Base-by-base conservation (phyloP, 805 yeast genomes). In the Henningerozyma blattae region DNA sequence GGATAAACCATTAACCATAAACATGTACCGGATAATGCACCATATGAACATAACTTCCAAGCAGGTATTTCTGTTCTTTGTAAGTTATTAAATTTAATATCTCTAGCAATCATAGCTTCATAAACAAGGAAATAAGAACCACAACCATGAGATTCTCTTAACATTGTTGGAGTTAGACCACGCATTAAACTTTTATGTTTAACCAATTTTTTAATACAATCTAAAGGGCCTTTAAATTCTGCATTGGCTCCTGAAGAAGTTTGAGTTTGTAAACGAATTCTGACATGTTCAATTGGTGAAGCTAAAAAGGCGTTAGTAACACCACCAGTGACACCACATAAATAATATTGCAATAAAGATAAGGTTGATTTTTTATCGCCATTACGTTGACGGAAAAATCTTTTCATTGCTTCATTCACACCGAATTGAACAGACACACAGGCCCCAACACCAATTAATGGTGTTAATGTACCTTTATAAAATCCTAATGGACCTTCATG, bases 371-470 rank as follows among this genome's bases (percentile, higher is more conserved):
- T 22, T 15, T 58, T 61, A 4, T 44, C 35, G 5, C 54, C 53
- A 27, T 65, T 59, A 10, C 49, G 53, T 43, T 69, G 69, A 13
- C 50, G 50, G 33, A 81, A 86, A 39, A 67, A 62, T 48, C 96
- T 68, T 61, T 91, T 91, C 95, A 89, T 85, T 50, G 69, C 79
- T 57, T 91, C 97, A 51, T 87, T 87, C 25, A 85, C 94, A 30
- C 95, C 91, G 52, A 91, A 91, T 59, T 91, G 98, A 27, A 89
- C 82, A 7, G 95, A 83, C 10, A 91, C 96, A 66, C 96, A 87
- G 0, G 94, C 95, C 33, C 98, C 98, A n/a, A 89, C 84, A 10
- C 98, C 98, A 24, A 89, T 57, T 46, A 91, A 65, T 15, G 98
- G 98, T 1, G 96, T 87, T 46, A 86, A 50, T 1, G 95, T 86